A percentile compares a stretch with the other conserved stretches of the same genome.
phyloP scores from a whole-genome alignment of 345 rosid species.

The Eucalyptus virginea region DNA sequence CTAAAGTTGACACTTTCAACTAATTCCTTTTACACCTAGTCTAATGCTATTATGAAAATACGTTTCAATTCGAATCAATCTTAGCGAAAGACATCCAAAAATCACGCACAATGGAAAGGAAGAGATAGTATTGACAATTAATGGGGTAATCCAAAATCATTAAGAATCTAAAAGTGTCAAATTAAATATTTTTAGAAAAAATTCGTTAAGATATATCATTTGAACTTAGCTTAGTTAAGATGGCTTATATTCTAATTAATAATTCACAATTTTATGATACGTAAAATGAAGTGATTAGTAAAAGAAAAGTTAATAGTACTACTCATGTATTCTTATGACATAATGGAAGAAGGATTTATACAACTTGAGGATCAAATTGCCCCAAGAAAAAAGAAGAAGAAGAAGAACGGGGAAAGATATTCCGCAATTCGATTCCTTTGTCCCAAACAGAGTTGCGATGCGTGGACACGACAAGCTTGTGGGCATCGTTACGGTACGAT shows the following conservation, averaged over 20 bases:
- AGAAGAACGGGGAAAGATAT: neutral
- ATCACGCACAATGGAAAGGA: fast-evolving
- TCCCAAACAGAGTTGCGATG: neutral
- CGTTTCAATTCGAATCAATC: fast-evolving
- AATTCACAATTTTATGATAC: neutral
- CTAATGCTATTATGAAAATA: fast-evolving
- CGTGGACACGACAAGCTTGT: neutral
- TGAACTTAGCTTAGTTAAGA: fast-evolving
- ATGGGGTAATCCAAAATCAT: fast-evolving
- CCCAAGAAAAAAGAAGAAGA: neutral
- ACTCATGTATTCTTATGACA: neutral
- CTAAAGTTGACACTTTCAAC: neutral
- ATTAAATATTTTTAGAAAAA: neutral
- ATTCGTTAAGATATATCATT: fast-evolving
- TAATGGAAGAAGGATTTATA: neutral
- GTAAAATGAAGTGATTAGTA: neutral
- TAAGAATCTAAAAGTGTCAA: fast-evolving
- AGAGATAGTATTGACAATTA: fast-evolving
- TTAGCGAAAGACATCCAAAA: fast-evolving
- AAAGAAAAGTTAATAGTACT: fast-evolving
- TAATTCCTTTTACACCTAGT: fast-evolving
- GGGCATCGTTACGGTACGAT: neutral
- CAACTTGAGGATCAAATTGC: neutral
- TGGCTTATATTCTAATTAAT: neutral
- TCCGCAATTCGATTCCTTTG: neutral